Evolutionary conservation across 495 filamentous ascomycete genomes (phyloP), one percentile per base, ranked within the genome.

Genomic region (Aspergillus sclerotiicarbonarius): DNA sequence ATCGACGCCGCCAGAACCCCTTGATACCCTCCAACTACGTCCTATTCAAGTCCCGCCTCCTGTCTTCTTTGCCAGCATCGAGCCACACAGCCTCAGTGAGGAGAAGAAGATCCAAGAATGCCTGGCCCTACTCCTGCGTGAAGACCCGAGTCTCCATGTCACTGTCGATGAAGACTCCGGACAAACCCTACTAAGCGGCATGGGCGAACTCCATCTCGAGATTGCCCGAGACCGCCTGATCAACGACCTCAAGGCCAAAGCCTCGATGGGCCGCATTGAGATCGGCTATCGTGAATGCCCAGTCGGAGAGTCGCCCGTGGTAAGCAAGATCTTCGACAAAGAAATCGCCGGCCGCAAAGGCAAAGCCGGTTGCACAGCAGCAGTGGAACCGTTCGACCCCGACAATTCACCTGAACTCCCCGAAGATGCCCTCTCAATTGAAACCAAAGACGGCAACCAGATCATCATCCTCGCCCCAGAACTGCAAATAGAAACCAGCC

Each of bases 131-230:
- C 82, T 96, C 12, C 78, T 96, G 0, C 83, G 95, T 48, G 95
- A 99, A 75, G 95, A 99, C 66, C 95, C 95, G 18, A 96, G 90
- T 69, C 74, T 99, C n/a, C 84, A 92, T 21, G 85, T 96, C 66
- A 87, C 76, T 47, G 74, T 88, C 19, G 91, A 98, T 65, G 87
- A 92, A 62, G 95, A 97, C 66, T 91, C 90, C 0, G 94, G 92
- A 1, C 93, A 96, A 62, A 96, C 92, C 16, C 86, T 96, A 8
- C 78, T 99, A 1, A 90, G 89, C 37, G 95, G 95, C 10, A 99
- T 99, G 95, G 95, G 95, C 3, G 90, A 96, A 53, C 83, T 99
- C n/a, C 95, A 99, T 69, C 84, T 99, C 3, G 95, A 99, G 62
- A 94, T 99, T 35, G 92, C 95, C 4, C 79, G 87, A 29, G 91